Base-by-base conservation (phyloP, 495 filamentous ascomycete genomes). In the Cairneyella variabilis region DNA sequence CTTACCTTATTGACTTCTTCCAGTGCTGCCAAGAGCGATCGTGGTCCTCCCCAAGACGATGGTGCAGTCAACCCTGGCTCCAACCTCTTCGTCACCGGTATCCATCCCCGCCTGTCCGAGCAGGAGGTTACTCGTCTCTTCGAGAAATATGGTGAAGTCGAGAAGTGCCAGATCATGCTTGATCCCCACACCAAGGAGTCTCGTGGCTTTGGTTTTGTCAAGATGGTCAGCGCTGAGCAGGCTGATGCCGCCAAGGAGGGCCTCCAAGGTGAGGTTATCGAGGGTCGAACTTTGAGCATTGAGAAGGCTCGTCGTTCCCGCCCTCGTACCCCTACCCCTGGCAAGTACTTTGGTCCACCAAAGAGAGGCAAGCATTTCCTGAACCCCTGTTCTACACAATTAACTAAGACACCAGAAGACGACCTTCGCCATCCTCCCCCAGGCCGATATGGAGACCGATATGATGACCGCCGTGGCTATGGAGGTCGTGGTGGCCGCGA, bases 91-190 rank as follows among this genome's bases (percentile, higher is more conserved):
- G 93, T 98, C 52, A 98, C 95, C 62, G 93, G 93, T 61, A 98
- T 98, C 62, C 90, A 97, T 69, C 93, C 93, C 36, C 89, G 90
- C 70, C 83, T 98, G 57, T 85, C 85, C 40, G 93, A 98, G 71
- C 76, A 83, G 11, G 93, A 96, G 58, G 89, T 98, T 48, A 85
- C 89, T 37, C 89, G 89, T 70, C 85, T 99, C 37, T 99, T 97
- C 63, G 90, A 95, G 73, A 99, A 97, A 73, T 97, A 96, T 61
- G 93, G 93, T 60, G 88, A 92, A 68, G 93, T 99, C 28, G 92
- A 97, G 73, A 97, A 95, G 74, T 97, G 91, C 76, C 93, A 96
- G 61, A 99, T 99, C 78, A 97, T 99, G 95, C 78, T 91, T 63
- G 95, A 97, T 68, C 93, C 93, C 51, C 95, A 97, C 70, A 91